Evolutionary conservation across 2,329 filamentous ascomycete species (phyloP), one percentile per base, ranked within the genome.

Genomic region (Ceratocystis variospora): DNA sequence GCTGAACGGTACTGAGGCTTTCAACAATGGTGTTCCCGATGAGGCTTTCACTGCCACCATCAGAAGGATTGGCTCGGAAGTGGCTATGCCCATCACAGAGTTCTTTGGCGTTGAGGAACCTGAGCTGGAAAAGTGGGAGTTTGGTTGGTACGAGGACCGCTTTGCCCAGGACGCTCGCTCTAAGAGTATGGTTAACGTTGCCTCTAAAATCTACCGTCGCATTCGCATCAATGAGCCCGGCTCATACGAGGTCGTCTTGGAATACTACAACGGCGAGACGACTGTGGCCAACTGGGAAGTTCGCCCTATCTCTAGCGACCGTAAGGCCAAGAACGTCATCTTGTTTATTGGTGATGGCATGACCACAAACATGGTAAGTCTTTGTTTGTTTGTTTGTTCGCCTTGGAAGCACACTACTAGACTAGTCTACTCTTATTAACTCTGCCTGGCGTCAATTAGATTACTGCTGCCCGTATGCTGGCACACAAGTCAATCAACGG

Each of bases 401-500:
- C 2, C 10, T 37, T 10, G 12, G 10, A 37, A 37, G 0, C 33
- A 12, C 10, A 0, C 10, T 25, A 25, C 10, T 25, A 25, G 22
- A 25, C 22, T 10, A 3, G 10, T 37, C 33, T 37, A 6, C 25
- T 3, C 6, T 37, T n/a, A 25, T 17, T 55, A 25, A 44, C 22
- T 25, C 68, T 45, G 7, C 22, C 4, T 17, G 31, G 4, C 0
- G 3, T 28, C 8, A 37, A 12, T 37, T 10, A 78, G 76, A 88
- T 89, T 72, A 88, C 86, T 46, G 90, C 90, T 53, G 89, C 89
- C 65, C 87, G 90, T 70, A 79, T 94, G 66, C 85, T 95, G 66
- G 89, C 81, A 19, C 90, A 95, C 79, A 87, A 90, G 79, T 87
- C 82, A 70, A 81, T 93, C 79, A 94, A 95, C 72, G 90, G 90